Evolutionary conservation across 192 early-diverging fungal species (phyloP).

Genomic region (Nowakowskiella sp.): DNA sequence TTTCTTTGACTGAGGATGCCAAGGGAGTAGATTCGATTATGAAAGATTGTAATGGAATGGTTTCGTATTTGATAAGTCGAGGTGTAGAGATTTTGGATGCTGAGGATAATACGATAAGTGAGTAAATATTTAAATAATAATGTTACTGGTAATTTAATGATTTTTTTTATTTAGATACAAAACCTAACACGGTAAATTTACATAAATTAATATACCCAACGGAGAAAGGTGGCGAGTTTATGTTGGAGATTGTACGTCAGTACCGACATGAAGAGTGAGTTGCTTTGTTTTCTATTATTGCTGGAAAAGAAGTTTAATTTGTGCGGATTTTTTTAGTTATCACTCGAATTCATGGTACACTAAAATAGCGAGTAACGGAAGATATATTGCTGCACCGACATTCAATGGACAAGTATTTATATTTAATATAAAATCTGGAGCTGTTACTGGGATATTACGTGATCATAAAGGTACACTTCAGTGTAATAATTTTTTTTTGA

Average conservation of each 20-base stretch:
- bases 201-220: slow-evolving; percentile 82
- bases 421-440: slow-evolving; percentile 69
- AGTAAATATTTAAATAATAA: slow-evolving; percentile 12
- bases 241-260: slow-evolving; percentile 64
- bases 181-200: slow-evolving; percentile 79
- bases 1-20: slow-evolving; percentile 51
- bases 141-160: neutral
- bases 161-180: slow-evolving; percentile 28
- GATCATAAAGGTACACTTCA: slow-evolving; percentile 64
- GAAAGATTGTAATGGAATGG: slow-evolving; percentile 30
- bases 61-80: slow-evolving; percentile 76
- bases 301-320: neutral
- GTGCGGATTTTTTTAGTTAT: slow-evolving; percentile 49
- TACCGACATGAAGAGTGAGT: slow-evolving; percentile 74
- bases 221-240: slow-evolving; percentile 58
- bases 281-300: neutral
- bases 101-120: slow-evolving; percentile 65
- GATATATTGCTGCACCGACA: slow-evolving; percentile 85
- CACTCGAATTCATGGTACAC: slow-evolving; percentile 93
- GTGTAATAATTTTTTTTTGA: neutral
- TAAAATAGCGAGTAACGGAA: slow-evolving; percentile 76
- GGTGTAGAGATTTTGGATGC: slow-evolving; percentile 87
- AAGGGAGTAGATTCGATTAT: slow-evolving; percentile 18
- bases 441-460: slow-evolving; percentile 67
- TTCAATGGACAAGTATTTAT: slow-evolving; percentile 81